Percentiles rank a stretch among this genome's conserved stretches.
These are phyloP conservation scores for Aspergillus coremiiformis DNA, from an alignment of 495 filamentous ascomycete genomes.

Conservation along the genomic window DNA sequence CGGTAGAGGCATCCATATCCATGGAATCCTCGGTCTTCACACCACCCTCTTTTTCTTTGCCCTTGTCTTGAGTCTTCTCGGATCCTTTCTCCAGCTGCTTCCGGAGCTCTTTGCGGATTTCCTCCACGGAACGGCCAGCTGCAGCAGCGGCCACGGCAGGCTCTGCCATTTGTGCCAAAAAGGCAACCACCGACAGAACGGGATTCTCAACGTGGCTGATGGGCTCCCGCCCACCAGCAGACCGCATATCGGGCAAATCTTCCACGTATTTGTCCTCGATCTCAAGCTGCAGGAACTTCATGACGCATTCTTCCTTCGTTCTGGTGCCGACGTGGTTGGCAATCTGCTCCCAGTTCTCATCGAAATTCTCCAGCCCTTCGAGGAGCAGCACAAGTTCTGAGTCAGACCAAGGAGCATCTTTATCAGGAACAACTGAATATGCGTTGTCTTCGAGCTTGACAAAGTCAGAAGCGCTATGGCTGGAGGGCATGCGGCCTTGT, in stretches of 20 bases:
- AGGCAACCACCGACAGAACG: conserved; percentile 88
- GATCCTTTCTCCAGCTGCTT: conserved; percentile 60
- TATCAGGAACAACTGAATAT: conserved; percentile 65
- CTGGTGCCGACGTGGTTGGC: conserved; percentile 84
- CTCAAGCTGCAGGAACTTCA: conserved; percentile 88
- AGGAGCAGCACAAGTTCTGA: conserved; percentile 76
- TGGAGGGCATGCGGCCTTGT: conserved; percentile 69
- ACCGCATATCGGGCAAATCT: conserved; percentile 58
- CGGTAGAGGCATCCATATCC: conserved; percentile 51
- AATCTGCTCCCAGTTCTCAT: conserved; percentile 92
- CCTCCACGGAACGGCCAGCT: conserved; percentile 73
- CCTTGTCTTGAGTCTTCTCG: conserved; percentile 35
- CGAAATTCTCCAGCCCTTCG: conserved; percentile 82
- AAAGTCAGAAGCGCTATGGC: conserved; percentile 65
- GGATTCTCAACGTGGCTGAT: conserved; percentile 89
- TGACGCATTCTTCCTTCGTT: conserved; percentile 91
- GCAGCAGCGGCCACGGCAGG: conserved; percentile 83
- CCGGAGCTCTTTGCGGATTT: conserved; percentile 68
- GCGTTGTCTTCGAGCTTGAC: conserved; percentile 79
- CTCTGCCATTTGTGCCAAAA: conserved; percentile 81
- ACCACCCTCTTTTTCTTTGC: conserved; percentile 47
- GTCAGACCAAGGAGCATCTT: conserved; percentile 83
- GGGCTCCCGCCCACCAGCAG: conserved; percentile 68
- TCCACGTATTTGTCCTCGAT: conserved; percentile 88
- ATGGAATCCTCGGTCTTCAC: conserved; percentile 60